Percentiles rank a stretch among this genome's conserved stretches.
These are phyloP conservation scores for Gentiana macrophylla DNA, from an alignment of 257 asterid genomes.

Conservation along the genomic window DNA sequence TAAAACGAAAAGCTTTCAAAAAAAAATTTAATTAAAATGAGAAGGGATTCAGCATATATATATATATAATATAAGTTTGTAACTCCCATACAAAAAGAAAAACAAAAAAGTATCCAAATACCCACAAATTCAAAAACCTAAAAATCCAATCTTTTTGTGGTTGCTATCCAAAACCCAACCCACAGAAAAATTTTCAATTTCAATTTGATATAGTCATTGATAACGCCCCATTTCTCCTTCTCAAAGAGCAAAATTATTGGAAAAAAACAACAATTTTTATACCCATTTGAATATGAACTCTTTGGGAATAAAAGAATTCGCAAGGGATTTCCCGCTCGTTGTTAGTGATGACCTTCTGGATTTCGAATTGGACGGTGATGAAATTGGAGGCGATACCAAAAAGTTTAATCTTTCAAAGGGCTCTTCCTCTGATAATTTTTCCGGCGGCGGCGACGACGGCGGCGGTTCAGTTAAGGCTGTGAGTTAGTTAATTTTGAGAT, in stretches of 20 bases:
- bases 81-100: background rate
- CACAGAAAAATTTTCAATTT: background rate
- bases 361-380: conserved; percentile 54
- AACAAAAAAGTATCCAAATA: background rate
- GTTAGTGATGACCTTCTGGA: conserved; percentile 61
- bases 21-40: background rate
- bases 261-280: conserved; percentile 7
- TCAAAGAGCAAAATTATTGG: conserved; percentile 8
- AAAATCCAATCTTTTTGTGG: conserved; percentile 10
- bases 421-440: conserved; percentile 13
- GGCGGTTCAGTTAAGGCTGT: conserved; percentile 18
- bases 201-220: conserved; percentile 11
- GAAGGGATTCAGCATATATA: no score
- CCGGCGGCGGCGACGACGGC: conserved; percentile 6
- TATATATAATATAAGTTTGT: no score
- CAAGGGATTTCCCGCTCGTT: conserved; percentile 26
- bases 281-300: conserved; percentile 8
- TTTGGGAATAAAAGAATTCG: conserved; percentile 9
- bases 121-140: background rate
- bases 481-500: conserved; percentile 14
- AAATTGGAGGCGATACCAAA: conserved; percentile 18
- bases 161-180: conserved; percentile 24
- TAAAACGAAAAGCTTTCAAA: background rate
- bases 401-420: background rate
- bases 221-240: conserved; percentile 6